These are phyloP conservation scores for Cercospora sesami DNA, from an alignment of 2,329 filamentous ascomycete genomes.

Conservation along the genomic window DNA sequence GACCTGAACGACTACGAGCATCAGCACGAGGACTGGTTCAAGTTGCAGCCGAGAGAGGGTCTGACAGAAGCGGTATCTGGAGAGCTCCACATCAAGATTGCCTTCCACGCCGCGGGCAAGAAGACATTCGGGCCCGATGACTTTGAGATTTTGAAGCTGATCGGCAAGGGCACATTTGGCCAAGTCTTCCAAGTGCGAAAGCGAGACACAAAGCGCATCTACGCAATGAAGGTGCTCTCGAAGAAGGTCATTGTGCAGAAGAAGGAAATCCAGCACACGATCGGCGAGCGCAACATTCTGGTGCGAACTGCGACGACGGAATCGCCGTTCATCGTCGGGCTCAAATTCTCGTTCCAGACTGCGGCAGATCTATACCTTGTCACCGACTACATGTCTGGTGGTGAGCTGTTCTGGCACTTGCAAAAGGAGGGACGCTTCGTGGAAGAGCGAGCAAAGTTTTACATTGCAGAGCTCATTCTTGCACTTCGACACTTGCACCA, in stretches of 20 bases:
- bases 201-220: conserved; percentile 92
- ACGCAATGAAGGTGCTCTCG: conserved; percentile 98
- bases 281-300: conserved; percentile 94
- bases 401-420: conserved; percentile 97
- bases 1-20: conserved; percentile 67
- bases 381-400: conserved; percentile 98
- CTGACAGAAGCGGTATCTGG: conserved; percentile 75
- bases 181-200: conserved; percentile 98
- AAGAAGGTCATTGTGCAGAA: conserved; percentile 99
- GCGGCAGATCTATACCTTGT: conserved; percentile 96
- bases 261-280: conserved; percentile 96
- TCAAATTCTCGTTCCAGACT: conserved; percentile 99
- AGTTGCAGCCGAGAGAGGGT: conserved; percentile 74
- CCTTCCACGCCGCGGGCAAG: conserved; percentile 83
- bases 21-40: conserved; percentile 81
- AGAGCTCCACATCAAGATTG: conserved; percentile 83
- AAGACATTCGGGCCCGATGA: conserved; percentile 92
- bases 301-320: conserved; percentile 94
- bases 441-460: conserved; percentile 94
- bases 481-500: conserved; percentile 93
- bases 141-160: conserved; percentile 92
- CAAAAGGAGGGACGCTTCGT: conserved; percentile 96
- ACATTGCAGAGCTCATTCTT: conserved; percentile 95
- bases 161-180: conserved; percentile 96
- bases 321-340: conserved; percentile 93